Evolutionary conservation across 2,329 filamentous ascomycete genomes (phyloP).

Genomic region (Colletotrichum cordylinicola): DNA sequence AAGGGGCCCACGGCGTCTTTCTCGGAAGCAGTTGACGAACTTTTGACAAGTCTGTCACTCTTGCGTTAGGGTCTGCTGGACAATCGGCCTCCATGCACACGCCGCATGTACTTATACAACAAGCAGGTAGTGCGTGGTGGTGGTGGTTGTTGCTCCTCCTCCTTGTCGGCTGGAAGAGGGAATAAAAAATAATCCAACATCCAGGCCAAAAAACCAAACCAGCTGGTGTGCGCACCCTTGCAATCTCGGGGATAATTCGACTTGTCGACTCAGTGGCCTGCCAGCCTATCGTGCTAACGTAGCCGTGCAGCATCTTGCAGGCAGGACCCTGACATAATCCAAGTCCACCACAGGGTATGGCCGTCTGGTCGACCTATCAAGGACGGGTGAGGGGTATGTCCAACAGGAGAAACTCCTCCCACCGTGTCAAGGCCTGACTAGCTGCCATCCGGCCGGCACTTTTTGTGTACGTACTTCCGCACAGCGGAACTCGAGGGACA

Average conservation of each 20-base stretch:
- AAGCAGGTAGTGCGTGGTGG: not conserved
- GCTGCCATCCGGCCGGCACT: conserved; percentile 18
- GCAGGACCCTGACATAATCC: conserved; percentile 14
- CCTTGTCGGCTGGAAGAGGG: not conserved
- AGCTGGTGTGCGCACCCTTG: conserved; percentile 3
- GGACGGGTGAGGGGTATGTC: conserved; percentile 7
- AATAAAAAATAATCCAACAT: not conserved
- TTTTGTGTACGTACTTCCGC: conserved; percentile 13
- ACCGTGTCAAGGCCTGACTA: conserved; percentile 20
- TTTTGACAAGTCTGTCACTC: conserved; percentile 11
- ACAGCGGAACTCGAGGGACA: not conserved
- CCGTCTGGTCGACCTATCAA: not conserved
- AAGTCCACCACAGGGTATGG: not conserved
- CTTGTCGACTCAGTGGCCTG: conserved; percentile 16
- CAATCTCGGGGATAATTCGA: conserved; percentile 22
- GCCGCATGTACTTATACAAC: not conserved
- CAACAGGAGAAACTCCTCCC: not conserved
- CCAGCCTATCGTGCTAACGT: not conserved
- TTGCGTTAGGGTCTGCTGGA: not conserved
- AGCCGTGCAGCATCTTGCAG: conserved; percentile 13
- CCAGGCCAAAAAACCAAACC: not conserved
- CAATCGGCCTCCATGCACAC: not conserved
- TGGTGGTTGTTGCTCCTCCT: not conserved
- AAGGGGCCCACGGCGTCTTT: conserved; percentile 4
- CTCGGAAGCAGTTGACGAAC: conserved; percentile 1